phyloP scores from a whole-genome alignment of 306 rosid genomes.

The Abrus precatorius region DNA sequence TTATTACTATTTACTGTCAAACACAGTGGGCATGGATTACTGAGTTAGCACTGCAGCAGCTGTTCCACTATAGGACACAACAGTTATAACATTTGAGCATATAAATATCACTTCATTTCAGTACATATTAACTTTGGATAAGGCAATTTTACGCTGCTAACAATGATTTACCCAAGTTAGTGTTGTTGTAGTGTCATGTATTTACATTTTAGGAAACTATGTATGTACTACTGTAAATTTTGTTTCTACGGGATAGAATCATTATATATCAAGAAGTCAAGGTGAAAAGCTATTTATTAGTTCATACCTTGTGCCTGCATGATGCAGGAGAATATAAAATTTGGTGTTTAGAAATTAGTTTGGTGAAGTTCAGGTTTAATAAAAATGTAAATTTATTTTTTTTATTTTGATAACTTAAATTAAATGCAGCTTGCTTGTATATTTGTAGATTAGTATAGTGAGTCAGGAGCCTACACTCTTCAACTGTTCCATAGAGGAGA shows the following conservation, averaged over 20 bases:
- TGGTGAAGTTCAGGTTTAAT: constrained; percentile 11
- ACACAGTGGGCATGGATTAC: neutral
- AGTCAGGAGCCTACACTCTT: constrained; percentile 86
- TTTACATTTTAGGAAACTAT: constrained; percentile 12
- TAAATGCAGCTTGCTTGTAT: constrained; percentile 33
- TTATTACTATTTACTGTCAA: constrained; percentile 9
- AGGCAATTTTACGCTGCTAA: constrained; percentile 6
- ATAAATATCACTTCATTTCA: neutral
- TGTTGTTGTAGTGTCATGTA: constrained; percentile 22
- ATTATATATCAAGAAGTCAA: constrained; percentile 19
- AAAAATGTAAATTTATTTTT: constrained; percentile 14
- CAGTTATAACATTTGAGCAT: neutral
- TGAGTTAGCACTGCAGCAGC: constrained; percentile 35
- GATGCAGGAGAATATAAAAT: constrained; percentile 7
- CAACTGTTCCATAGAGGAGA: constrained; percentile 85
- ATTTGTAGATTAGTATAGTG: constrained; percentile 78
- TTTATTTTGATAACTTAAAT: constrained; percentile 28
- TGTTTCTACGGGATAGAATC: neutral
- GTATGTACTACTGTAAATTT: neutral
- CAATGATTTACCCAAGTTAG: neutral
- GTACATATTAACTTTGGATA: neutral
- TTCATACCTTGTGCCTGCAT: neutral
- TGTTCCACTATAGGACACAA: constrained; percentile 17
- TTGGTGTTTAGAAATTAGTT: constrained; percentile 19
- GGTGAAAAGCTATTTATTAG: constrained; percentile 28